phyloP scores from a whole-genome alignment of 1,284 basidiomycete genomes.

The Ganoderma resinaceum region DNA sequence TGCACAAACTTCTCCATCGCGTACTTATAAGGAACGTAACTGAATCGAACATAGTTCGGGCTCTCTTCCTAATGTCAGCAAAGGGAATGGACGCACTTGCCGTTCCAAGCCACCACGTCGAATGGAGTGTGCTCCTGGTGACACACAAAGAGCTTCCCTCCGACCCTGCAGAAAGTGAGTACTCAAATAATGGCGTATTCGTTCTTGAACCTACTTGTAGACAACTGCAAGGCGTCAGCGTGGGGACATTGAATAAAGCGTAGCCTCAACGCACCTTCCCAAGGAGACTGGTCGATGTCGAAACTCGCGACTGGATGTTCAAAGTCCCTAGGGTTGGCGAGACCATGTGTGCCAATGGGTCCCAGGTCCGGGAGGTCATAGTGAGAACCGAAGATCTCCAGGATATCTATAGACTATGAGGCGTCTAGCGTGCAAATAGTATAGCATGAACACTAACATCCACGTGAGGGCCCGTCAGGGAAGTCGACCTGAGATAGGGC shows the following conservation, averaged over 20 bases:
- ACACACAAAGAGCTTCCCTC: constrained; percentile 62
- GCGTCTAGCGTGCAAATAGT: not conserved
- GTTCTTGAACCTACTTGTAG: constrained; percentile 49
- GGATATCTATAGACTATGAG: constrained; percentile 30
- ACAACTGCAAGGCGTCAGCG: constrained; percentile 43
- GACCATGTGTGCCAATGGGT: constrained; percentile 68
- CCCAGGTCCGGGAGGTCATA: constrained; percentile 73
- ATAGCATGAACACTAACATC: constrained; percentile 45
- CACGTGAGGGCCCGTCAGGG: constrained; percentile 63
- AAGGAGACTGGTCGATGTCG: constrained; percentile 65
- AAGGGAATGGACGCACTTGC: constrained; percentile 54
- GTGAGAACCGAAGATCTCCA: constrained; percentile 69
- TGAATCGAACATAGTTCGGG: constrained; percentile 33
- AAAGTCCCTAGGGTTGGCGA: constrained; percentile 71
- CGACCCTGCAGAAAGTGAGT: constrained; percentile 49
- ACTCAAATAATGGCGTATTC: not conserved
- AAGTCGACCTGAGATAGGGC: constrained; percentile 45
- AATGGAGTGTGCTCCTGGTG: constrained; percentile 73
- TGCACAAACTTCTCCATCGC: constrained; percentile 70
- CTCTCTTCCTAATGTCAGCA: not conserved
- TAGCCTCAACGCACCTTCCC: constrained; percentile 53
- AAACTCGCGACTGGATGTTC: constrained; percentile 68
- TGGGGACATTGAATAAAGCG: not conserved
- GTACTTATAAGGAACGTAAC: constrained; percentile 79
- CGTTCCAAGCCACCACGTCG: constrained; percentile 77